Conservation (phyloP, 1,284 basidiomycete species). For the Tremellales sp. region DNA sequence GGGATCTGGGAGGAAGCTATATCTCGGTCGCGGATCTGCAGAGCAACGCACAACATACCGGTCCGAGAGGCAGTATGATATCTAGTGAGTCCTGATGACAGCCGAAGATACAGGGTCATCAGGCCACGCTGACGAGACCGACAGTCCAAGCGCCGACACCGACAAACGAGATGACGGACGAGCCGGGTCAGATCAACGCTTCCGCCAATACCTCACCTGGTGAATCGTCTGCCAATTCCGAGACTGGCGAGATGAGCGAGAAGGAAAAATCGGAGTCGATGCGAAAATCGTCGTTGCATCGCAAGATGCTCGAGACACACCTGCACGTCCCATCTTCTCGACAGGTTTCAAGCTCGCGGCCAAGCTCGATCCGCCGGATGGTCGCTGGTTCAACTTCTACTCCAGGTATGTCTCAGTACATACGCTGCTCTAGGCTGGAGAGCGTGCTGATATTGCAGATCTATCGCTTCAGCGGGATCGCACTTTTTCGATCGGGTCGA, state of each 20-base stretch:
- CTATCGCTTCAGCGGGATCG: background rate
- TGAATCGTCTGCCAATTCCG: background rate
- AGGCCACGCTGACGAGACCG: background rate
- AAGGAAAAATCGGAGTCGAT: slow-evolving; percentile 1
- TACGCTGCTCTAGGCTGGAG: background rate
- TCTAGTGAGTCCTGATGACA: background rate
- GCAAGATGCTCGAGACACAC: slow-evolving; percentile 36
- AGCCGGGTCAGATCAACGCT: background rate
- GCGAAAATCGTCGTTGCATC: slow-evolving; percentile 7
- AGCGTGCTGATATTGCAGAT: background rate
- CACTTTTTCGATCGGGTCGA: background rate
- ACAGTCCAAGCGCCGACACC: slow-evolving; percentile 15
- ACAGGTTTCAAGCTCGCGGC: slow-evolving; percentile 4
- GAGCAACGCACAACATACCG: background rate
- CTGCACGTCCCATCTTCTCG: slow-evolving; percentile 33
- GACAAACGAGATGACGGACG: background rate
- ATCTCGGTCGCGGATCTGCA: slow-evolving; percentile 5
- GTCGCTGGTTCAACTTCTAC: background rate
- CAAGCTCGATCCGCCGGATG: slow-evolving; percentile 16
- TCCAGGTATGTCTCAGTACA: background rate
- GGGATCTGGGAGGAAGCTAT: slow-evolving; percentile 31
- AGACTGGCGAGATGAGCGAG: background rate
- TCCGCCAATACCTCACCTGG: background rate
- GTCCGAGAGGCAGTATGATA: background rate
- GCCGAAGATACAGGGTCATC: too few species aligned